Evolutionary conservation across 768 basidiomycete genomes (phyloP).

Genomic region (Suillus hirtellus): DNA sequence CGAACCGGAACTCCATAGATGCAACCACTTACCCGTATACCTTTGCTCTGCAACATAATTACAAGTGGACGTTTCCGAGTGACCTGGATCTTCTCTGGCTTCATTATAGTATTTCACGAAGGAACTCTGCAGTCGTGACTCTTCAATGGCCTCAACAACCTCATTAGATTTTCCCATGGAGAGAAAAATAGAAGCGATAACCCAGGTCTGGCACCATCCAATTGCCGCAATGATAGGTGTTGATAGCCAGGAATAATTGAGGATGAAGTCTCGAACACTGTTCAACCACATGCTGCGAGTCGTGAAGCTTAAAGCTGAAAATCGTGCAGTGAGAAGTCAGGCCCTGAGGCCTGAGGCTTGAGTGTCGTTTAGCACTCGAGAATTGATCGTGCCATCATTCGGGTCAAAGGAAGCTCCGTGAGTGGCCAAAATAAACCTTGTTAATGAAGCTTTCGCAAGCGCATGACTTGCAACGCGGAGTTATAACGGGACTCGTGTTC

Average conservation of each 20-base stretch:
- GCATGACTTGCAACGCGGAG: no score
- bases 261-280: constrained; percentile 6
- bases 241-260: constrained; percentile 8
- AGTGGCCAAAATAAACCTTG: neutral
- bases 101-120: constrained; percentile 1
- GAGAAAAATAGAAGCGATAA: constrained; percentile 6
- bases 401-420: neutral
- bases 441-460: no score
- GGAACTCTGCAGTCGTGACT: constrained; percentile 4
- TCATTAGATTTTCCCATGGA: neutral
- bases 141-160: constrained; percentile 1
- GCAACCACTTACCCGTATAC: constrained; percentile 2
- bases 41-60: constrained; percentile 10
- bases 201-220: constrained; percentile 4
- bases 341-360: neutral
- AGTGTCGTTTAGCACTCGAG: neutral
- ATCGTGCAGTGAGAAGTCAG: neutral
- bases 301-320: neutral
- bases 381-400: neutral
- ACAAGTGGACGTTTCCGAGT: neutral
- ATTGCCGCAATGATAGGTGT: constrained; percentile 7
- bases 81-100: constrained; percentile 4
- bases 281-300: constrained; percentile 1
- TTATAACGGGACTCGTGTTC: no score
- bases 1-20: neutral